These are phyloP conservation scores for Pichia inconspicua DNA, from an alignment of 1,139 yeast genomes.

Conservation along the genomic window DNA sequence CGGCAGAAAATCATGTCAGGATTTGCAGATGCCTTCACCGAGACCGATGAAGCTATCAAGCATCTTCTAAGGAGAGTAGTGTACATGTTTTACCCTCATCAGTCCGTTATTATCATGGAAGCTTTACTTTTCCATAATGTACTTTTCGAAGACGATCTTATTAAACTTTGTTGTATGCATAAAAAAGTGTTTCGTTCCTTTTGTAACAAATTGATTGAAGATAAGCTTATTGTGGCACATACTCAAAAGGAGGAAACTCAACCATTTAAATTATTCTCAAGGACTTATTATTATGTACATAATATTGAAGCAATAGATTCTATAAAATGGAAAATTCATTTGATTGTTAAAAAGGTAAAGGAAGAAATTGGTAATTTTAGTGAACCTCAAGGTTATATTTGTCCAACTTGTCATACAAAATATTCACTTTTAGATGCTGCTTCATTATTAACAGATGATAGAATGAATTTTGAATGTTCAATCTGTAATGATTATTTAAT, in stretches of 20 bases:
- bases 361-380: constrained; percentile 77
- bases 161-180: constrained; percentile 71
- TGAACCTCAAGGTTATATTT: constrained; percentile 88
- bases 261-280: constrained; percentile 58
- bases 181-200: constrained; percentile 79
- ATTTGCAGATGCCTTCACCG: constrained; percentile 10
- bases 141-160: constrained; percentile 87
- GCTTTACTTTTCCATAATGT: constrained; percentile 89
- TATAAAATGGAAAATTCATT: constrained; percentile 92
- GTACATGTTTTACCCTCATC: constrained; percentile 79
- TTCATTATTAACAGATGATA: constrained; percentile 69
- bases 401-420: constrained; percentile 77
- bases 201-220: constrained; percentile 77
- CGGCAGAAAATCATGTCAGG: constrained; percentile 8
- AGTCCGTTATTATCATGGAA: constrained; percentile 79
- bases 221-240: constrained; percentile 59
- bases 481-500: constrained; percentile 68
- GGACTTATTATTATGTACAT: constrained; percentile 82
- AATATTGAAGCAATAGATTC: constrained; percentile 92
- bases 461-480: constrained; percentile 75
- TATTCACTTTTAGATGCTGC: constrained; percentile 86
- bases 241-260: constrained; percentile 78
- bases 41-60: constrained; percentile 19
- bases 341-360: constrained; percentile 68
- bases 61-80: constrained; percentile 49